Evolutionary conservation across 2,329 filamentous ascomycete genomes (phyloP), one percentile per base, ranked within the genome.

Genomic region (Colletotrichum sojae): DNA sequence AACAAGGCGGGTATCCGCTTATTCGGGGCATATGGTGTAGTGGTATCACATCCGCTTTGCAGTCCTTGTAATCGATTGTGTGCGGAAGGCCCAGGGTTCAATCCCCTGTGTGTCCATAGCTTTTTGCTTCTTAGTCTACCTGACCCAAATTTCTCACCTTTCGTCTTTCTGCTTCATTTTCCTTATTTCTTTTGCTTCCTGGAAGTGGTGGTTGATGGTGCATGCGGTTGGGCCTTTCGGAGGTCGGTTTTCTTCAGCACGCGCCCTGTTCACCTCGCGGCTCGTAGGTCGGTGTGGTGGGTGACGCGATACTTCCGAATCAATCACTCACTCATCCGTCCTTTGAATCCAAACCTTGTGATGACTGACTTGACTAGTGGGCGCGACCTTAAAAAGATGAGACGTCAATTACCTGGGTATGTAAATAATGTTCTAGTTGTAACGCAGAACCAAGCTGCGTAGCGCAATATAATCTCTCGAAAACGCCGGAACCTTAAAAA

Each of bases 41-140:
- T 61, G 71, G 71, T 71, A 63, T 69, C 69, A 70, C 69, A 57
- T 71, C 64, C 67, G 71, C 71, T 72, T 72, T 72, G 71, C 71
- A 72, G 58, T 64, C 67, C 67, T 45, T 31, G 27, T 12, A 22
- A 6, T 3, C 10, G 15, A 16, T 16, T 27, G 12, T 22, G 27
- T 59, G 56, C 56, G 67, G 68, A 71, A 71, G 71, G 69, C 69
- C 71, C 60, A 67, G 71, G 71, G 71, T 72, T 72, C 71, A 72
- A 72, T 67, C 71, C 71, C 71, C 71, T 61, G 60, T 62, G 61
- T 69, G 69, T 72, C 71, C 71, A 72, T 22, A 6, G 2, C 0
- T 5, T 59, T 59, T 59, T 51, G 45, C 10, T 9, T 2, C 27
- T 56, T 45, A 2, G 31, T 36, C 31, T 3, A 2, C 10, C 10